Evolutionary conservation across 2,329 filamentous ascomycete species (phyloP).

Genomic region (Penicillium sp.): DNA sequence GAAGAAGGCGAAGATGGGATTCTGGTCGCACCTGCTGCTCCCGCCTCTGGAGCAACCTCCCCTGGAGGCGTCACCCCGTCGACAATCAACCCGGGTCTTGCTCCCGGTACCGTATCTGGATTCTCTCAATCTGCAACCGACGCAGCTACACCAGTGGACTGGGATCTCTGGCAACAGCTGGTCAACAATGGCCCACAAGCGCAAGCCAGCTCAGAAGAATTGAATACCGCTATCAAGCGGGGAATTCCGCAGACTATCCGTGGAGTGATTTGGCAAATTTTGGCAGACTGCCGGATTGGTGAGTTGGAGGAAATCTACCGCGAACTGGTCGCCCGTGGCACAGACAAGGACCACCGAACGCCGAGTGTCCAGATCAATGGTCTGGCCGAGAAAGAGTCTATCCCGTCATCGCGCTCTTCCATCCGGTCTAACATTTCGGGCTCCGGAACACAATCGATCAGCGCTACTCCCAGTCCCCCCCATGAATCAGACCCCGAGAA

Average conservation of each 20-base stretch:
- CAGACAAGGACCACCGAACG: constrained; percentile 68
- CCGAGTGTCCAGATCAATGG: constrained; percentile 59
- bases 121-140: constrained; percentile 73
- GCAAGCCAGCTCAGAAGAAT: constrained; percentile 85
- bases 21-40: constrained; percentile 32
- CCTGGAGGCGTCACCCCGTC: constrained; percentile 60
- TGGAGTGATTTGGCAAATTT: constrained; percentile 98
- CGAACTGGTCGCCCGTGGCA: constrained; percentile 78
- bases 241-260: constrained; percentile 94
- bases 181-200: constrained; percentile 93
- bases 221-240: constrained; percentile 87
- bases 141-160: constrained; percentile 77
- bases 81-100: constrained; percentile 71
- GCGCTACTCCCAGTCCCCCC: constrained; percentile 61
- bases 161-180: constrained; percentile 96
- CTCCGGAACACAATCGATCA: constrained; percentile 62
- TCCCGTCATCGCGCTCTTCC: constrained; percentile 81
- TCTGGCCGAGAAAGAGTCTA: constrained; percentile 68
- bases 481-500: constrained; percentile 68
- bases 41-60: constrained; percentile 39
- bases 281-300: constrained; percentile 93
- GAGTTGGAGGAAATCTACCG: constrained; percentile 86
- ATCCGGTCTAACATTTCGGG: constrained; percentile 78
- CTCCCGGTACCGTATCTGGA: constrained; percentile 85
- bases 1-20: constrained; percentile 54